Conservation (phyloP, 192 early-diverging fungal genomes). For the Gigaspora rosea region DNA sequence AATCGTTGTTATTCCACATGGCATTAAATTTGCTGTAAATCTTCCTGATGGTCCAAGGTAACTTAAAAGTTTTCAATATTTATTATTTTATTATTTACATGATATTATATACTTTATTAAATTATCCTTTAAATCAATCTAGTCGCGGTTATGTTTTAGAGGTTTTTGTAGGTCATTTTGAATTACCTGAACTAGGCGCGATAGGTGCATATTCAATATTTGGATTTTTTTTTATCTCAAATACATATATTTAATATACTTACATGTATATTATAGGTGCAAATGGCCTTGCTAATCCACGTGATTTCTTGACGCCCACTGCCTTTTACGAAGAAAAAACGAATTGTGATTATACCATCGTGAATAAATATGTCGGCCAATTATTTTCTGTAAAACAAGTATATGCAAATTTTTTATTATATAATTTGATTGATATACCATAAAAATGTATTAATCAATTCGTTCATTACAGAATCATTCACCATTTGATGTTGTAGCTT, state of each 20-base stretch:
- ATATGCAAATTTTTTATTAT: neutral
- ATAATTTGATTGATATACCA: neutral
- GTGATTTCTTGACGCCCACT: constrained; percentile 89
- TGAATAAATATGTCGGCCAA: constrained; percentile 84
- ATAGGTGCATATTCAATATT: constrained; percentile 60
- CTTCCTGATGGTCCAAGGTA: constrained; percentile 76
- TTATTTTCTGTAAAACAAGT: constrained; percentile 68
- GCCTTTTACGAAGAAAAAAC: constrained; percentile 67
- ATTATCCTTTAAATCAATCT: neutral
- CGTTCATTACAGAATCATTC: constrained; percentile 62
- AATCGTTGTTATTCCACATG: constrained; percentile 91
- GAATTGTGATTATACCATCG: constrained; percentile 49
- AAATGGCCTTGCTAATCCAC: constrained; percentile 93
- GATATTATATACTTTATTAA: neutral
- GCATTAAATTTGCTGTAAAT: constrained; percentile 82
- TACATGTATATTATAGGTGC: constrained; percentile 50
- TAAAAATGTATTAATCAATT: neutral
- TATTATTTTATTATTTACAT: no score
- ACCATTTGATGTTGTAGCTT: constrained; percentile 95
- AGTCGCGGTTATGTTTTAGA: constrained; percentile 91
- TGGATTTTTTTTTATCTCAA: neutral
- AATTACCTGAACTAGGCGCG: constrained; percentile 93
- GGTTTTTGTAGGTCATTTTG: constrained; percentile 86
- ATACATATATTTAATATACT: neutral
- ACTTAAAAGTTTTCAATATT: neutral